Evolutionary conservation across 2,329 filamentous ascomycete genomes (phyloP).

Genomic region (Penicillium sp.): DNA sequence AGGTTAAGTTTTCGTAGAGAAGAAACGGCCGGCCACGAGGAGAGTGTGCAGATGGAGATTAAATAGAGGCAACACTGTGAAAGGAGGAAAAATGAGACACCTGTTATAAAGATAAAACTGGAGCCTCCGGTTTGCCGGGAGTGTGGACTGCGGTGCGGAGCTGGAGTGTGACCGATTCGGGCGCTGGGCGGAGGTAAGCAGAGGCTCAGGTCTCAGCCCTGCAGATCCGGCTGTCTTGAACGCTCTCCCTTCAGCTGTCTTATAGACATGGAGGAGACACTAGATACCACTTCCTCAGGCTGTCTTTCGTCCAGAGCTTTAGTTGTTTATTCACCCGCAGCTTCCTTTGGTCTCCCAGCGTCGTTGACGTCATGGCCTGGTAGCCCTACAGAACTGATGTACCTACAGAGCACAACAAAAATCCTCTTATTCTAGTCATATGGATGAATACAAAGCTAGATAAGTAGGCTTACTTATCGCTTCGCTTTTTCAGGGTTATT

Average conservation of each 20-base stretch:
- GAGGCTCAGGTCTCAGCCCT: constrained; percentile 1
- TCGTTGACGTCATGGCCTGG: constrained; percentile 17
- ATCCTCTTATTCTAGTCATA: not conserved
- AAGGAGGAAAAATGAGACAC: constrained; percentile 13
- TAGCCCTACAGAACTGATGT: not conserved
- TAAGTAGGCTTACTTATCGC: not conserved
- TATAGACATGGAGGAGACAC: not conserved
- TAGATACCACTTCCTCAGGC: not conserved
- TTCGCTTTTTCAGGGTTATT: not conserved
- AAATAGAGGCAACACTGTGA: constrained; percentile 10
- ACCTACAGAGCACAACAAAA: no score
- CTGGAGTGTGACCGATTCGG: constrained; percentile 19
- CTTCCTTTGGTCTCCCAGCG: not conserved
- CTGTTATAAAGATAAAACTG: constrained; percentile 15
- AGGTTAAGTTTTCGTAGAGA: constrained; percentile 3
- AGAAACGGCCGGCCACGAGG: constrained; percentile 1
- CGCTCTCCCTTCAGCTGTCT: not conserved
- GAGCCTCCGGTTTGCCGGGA: constrained; percentile 19
- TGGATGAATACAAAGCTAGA: not conserved
- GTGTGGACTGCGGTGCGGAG: constrained; percentile 1
- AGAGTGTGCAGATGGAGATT: not conserved
- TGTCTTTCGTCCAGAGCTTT: not conserved
- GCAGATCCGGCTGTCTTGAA: not conserved
- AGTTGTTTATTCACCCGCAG: not conserved
- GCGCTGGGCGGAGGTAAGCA: constrained; percentile 8